Conservation (phyloP, 2,329 filamentous ascomycete genomes). For the Fusarium musae region DNA sequence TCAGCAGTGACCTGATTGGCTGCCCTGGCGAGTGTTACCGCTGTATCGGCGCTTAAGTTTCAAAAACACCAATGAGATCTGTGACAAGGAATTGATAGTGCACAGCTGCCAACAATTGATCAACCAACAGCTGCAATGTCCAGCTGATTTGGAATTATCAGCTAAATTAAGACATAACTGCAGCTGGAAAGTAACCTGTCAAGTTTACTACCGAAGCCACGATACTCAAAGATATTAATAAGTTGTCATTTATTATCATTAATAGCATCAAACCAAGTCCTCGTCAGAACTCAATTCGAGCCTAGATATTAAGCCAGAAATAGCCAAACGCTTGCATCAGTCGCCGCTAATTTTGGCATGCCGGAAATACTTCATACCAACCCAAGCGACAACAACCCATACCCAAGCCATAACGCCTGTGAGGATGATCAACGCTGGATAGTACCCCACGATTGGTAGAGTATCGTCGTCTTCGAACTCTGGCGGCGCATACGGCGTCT, state of each 20-base stretch:
- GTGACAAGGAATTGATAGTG: constrained; percentile 6
- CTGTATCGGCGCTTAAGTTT: constrained; percentile 34
- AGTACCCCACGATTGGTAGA: constrained; percentile 95
- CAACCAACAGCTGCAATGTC: constrained; percentile 12
- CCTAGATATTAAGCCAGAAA: neutral
- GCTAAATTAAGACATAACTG: constrained; percentile 11
- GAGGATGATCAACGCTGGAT: constrained; percentile 91
- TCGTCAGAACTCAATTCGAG: constrained; percentile 10
- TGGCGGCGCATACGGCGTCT: constrained; percentile 93
- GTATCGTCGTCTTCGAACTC: constrained; percentile 96
- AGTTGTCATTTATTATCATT: constrained; percentile 24
- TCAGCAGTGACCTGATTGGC: constrained; percentile 16
- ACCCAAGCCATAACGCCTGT: constrained; percentile 98
- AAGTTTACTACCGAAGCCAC: neutral
- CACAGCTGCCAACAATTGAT: constrained; percentile 10
- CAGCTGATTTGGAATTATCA: neutral
- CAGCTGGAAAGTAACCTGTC: neutral
- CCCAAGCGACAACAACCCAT: constrained; percentile 97
- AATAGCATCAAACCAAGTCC: neutral
- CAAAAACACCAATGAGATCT: constrained; percentile 7
- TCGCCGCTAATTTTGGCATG: constrained; percentile 88
- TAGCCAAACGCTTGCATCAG: constrained; percentile 56
- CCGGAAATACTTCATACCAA: constrained; percentile 99
- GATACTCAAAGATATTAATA: neutral
- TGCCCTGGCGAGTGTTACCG: constrained; percentile 23